Conservation (phyloP, 2,329 filamentous ascomycete genomes). For the Amauroascus verrucosus region DNA sequence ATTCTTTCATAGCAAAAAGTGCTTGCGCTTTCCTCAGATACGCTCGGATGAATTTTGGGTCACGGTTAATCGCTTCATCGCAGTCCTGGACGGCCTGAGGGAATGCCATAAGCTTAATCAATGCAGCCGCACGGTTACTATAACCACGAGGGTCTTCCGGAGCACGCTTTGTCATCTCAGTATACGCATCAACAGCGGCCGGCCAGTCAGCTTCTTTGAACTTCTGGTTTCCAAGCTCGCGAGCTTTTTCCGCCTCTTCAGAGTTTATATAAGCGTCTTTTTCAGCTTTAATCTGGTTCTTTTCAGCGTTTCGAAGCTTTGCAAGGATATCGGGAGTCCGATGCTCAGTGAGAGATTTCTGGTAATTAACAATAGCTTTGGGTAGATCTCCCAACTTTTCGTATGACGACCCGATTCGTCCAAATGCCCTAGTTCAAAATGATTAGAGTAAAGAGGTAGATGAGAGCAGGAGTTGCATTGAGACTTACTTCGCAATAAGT, state of each 20-base stretch:
- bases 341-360: constrained; percentile 90
- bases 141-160: constrained; percentile 89
- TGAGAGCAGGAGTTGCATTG: neutral
- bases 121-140: constrained; percentile 92
- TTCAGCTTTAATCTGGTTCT: constrained; percentile 65
- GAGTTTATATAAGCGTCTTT: constrained; percentile 79
- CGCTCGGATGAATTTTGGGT: constrained; percentile 84
- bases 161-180: constrained; percentile 91
- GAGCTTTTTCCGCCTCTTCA: constrained; percentile 85
- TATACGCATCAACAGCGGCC: constrained; percentile 84
- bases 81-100: constrained; percentile 89
- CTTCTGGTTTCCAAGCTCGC: constrained; percentile 87
- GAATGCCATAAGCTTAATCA: constrained; percentile 94
- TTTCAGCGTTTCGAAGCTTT: constrained; percentile 86
- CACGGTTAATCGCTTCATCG: constrained; percentile 78
- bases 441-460: constrained; percentile 13
- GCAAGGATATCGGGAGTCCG: constrained; percentile 86
- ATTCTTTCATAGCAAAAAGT: constrained; percentile 95
- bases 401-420: constrained; percentile 85
- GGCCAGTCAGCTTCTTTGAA: constrained; percentile 98
- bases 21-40: constrained; percentile 96
- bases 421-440: constrained; percentile 54
- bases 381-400: constrained; percentile 76
- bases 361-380: constrained; percentile 78
- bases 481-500: constrained; percentile 72